Percentiles rank a stretch among this genome's conserved stretches.
phyloP scores from a whole-genome alignment of 768 basidiomycete species.

The Boletellus sp. region DNA sequence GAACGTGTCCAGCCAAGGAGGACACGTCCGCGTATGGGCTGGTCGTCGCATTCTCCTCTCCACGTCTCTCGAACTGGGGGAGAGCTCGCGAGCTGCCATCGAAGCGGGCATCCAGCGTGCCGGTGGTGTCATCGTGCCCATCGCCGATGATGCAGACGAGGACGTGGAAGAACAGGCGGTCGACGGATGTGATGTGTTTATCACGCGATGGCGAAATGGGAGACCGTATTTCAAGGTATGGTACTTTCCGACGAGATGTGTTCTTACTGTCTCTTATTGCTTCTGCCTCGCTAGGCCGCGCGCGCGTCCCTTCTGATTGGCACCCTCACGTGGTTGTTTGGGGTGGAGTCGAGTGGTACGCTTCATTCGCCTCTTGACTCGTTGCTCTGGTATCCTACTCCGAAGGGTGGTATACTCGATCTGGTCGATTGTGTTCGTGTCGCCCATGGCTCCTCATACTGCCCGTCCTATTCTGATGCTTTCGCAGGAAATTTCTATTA shows the following conservation, averaged over 20 bases:
- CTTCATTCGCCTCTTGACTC: conserved; percentile 66
- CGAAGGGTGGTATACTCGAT: conserved; percentile 52
- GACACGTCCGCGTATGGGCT: conserved; percentile 52
- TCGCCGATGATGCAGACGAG: conserved; percentile 42
- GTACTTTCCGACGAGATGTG: neutral
- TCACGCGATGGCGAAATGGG: conserved; percentile 68
- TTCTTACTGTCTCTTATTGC: neutral
- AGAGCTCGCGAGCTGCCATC: conserved; percentile 49
- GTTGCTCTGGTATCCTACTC: conserved; percentile 82
- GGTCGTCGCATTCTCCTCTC: conserved; percentile 61
- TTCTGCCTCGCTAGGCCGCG: conserved; percentile 48
- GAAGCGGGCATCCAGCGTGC: conserved; percentile 56
- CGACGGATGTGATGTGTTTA: conserved; percentile 62
- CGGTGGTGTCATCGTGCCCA: conserved; percentile 54
- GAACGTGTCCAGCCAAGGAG: conserved; percentile 16
- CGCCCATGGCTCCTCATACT: neutral
- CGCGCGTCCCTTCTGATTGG: conserved; percentile 48
- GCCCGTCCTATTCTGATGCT: neutral
- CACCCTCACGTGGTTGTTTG: conserved; percentile 80
- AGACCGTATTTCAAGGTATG: conserved; percentile 66
- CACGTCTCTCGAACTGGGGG: conserved; percentile 50
- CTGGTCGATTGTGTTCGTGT: conserved; percentile 59
- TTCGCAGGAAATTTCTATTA: conserved; percentile 70
- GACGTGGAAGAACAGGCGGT: conserved; percentile 35
- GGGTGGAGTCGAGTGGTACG: conserved; percentile 61